Conservation (phyloP, 1,139 yeast genomes). For the Suhomyces taliae region DNA sequence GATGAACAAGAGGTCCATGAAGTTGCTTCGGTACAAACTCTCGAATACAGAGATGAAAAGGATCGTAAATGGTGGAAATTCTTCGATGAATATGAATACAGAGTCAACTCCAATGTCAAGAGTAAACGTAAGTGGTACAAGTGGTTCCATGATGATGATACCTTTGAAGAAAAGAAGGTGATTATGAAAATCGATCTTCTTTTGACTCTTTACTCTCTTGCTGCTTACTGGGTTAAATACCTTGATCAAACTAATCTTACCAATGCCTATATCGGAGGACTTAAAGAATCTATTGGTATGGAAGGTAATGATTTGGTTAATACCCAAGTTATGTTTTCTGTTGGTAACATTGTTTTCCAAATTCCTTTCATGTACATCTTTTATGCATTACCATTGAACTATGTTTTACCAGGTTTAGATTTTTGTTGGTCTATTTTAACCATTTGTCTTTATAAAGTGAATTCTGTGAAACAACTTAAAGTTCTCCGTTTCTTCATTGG, state of each 20-base stretch:
- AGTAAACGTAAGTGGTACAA: conserved; percentile 54
- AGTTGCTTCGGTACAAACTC: conserved; percentile 1
- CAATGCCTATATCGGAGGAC: conserved; percentile 70
- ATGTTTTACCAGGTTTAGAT: conserved; percentile 58
- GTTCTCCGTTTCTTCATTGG: conserved; percentile 64
- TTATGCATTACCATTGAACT: conserved; percentile 52
- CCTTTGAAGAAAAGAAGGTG: conserved; percentile 55
- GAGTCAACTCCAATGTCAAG: conserved; percentile 39
- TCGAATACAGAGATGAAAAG: conserved; percentile 62
- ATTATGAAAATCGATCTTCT: conserved; percentile 62
- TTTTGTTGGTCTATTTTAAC: conserved; percentile 69
- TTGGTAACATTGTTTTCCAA: conserved; percentile 62
- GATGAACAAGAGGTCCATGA: conserved; percentile 1
- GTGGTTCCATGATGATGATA: conserved; percentile 62
- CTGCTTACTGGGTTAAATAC: conserved; percentile 72
- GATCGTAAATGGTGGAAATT: conserved; percentile 63
- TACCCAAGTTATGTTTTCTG: conserved; percentile 57
- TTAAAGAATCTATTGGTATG: conserved; percentile 59
- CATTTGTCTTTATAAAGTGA: conserved; percentile 50
- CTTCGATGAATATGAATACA: conserved; percentile 62
- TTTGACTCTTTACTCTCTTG: conserved; percentile 57
- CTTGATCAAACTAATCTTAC: conserved; percentile 61
- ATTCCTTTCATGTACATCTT: conserved; percentile 47
- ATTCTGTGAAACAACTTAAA: conserved; percentile 48
- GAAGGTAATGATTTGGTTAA: conserved; percentile 65